Evolutionary conservation across 441 rosid species (phyloP).

Genomic region (Populus hybrid): DNA sequence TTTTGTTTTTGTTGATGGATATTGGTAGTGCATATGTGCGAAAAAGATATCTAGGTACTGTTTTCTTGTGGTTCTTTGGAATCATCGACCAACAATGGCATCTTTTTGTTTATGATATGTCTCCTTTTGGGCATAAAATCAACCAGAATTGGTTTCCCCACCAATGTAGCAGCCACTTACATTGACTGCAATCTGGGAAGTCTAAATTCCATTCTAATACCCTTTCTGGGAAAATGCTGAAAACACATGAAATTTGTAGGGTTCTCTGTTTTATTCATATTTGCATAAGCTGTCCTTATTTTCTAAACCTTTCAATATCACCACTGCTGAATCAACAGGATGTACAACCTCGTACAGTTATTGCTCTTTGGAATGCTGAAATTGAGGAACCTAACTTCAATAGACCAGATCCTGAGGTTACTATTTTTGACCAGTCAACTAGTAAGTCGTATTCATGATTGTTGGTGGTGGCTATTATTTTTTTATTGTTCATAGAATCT

Average conservation of each 20-base stretch:
- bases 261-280: background rate
- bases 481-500: background rate
- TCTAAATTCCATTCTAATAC: background rate
- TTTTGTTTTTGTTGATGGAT: conserved; percentile 1
- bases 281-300: conserved; percentile 1
- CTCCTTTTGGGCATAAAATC: background rate
- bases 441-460: conserved; percentile 30
- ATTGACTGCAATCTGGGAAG: background rate
- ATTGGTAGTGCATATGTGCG: background rate
- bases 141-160: background rate
- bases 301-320: conserved; percentile 8
- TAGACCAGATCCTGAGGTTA: conserved; percentile 36
- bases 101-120: background rate
- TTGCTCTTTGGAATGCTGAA: conserved; percentile 53
- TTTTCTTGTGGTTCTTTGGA: background rate
- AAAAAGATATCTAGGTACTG: background rate
- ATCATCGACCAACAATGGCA: background rate
- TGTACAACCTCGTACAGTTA: conserved; percentile 43
- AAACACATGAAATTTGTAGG: background rate
- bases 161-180: background rate
- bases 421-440: conserved; percentile 39
- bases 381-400: conserved; percentile 55
- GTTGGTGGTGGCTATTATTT: background rate
- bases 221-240: background rate
- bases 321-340: conserved; percentile 39